Evolutionary conservation across 2,329 filamentous ascomycete species (phyloP), one percentile per base, ranked within the genome.

Genomic region (Talaromyces sp.): DNA sequence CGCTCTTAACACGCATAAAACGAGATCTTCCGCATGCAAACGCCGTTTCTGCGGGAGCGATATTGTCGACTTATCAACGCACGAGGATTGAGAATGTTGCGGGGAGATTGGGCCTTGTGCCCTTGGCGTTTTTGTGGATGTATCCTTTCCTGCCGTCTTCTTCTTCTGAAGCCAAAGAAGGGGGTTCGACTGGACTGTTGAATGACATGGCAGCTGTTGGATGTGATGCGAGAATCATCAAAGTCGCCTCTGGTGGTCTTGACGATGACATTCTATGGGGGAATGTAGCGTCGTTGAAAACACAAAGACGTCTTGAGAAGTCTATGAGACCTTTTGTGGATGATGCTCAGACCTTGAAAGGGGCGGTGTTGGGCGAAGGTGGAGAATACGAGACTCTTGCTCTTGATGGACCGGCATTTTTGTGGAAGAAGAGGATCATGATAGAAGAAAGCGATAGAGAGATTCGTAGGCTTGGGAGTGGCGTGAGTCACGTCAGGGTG

Each of bases 331-430:
- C 84, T 62, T 96, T 95, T 74, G 65, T 60, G 5, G 52, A 56
- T 21, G 54, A 67, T 52, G 13, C 9, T 19, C 48, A 39, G 39
- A 88, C 61, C 77, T 76, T 67, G 77, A 82, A 60, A 76, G 91
- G 89, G 0, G 88, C 89, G 8, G 84, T 92, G 9, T 75, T 97
- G 17, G 94, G 94, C 1, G 94, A 97, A 71, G 94, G 94, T 5
- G 94, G 94, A 3, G 94, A 97, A 77, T 97, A 95, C 73, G 94
- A 97, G 80, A 97, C 91, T 31, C 77, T 97, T 54, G 91, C 94
- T 45, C 69, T 97, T 36, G 85, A 91, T 73, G 94, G 93, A 10
- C 93, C 93, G 8, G 66, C 68, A 0, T 76, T 77, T 52, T 71
- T 97, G 60, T 97, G 94, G 81, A 87, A 83, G 74, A 82, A 80